A percentile compares a stretch with the other conserved stretches of the same genome.
Conservation (phyloP, 768 basidiomycete genomes). For the Saitozyma sp. region DNA sequence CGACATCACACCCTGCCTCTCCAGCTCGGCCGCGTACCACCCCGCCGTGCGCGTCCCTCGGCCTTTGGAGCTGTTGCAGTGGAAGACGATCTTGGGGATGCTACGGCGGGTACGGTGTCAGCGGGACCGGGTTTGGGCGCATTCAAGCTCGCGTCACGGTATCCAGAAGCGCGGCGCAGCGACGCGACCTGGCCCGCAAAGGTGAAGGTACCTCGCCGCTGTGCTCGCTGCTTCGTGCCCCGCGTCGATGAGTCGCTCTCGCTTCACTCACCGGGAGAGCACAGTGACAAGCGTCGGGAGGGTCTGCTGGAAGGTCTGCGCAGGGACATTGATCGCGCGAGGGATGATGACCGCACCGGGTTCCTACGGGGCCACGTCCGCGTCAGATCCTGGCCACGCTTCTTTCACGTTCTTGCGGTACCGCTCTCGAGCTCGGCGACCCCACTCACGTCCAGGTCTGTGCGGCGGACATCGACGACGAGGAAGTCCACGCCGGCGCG, state of each 20-base stretch:
- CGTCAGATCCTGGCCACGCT: too few relatives aligned
- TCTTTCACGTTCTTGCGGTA: too few relatives aligned
- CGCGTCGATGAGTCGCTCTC: background rate
- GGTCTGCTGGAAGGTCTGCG: slow-evolving; percentile 56
- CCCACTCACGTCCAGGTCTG: slow-evolving; percentile 54
- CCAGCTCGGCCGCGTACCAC: slow-evolving; percentile 33
- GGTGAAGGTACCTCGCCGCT: too few relatives aligned
- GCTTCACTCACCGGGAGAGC: slow-evolving; percentile 21
- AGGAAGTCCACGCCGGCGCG: slow-evolving; percentile 17
- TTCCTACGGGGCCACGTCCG: background rate
- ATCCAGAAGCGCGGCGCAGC: too few relatives aligned
- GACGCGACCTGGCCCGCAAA: too few relatives aligned
- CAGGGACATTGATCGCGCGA: slow-evolving; percentile 57
- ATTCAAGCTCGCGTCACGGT: too few relatives aligned
- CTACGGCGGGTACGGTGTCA: background rate
- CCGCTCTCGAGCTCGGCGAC: too few relatives aligned
- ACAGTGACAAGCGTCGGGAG: slow-evolving; percentile 51
- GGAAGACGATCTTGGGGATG: slow-evolving; percentile 23
- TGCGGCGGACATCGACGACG: slow-evolving; percentile 54
- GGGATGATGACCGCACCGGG: slow-evolving; percentile 32
- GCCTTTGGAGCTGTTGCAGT: slow-evolving; percentile 26
- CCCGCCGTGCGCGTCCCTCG: slow-evolving; percentile 33
- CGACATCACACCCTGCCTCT: background rate
- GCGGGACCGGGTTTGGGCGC: background rate
- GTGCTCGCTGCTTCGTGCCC: too few relatives aligned